These are phyloP conservation scores for Candida multigemmis DNA, from an alignment of 805 yeast species.

Conservation along the genomic window DNA sequence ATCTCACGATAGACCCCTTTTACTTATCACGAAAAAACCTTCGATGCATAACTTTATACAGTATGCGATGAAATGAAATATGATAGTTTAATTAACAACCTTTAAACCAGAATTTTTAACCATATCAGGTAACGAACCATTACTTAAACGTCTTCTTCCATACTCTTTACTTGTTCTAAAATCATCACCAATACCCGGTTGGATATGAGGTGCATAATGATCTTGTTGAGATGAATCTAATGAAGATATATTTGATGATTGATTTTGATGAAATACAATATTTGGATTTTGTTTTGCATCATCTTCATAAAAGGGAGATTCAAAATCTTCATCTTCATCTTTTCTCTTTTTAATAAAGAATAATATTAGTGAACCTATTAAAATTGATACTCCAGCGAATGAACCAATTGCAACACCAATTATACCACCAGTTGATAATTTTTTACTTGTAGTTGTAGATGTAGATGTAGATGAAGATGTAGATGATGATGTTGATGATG, in stretches of 20 bases:
- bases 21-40: no score
- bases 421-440: conserved; percentile 29
- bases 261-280: no score
- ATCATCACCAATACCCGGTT: no score
- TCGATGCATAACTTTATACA: no score
- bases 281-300: conserved; percentile 1
- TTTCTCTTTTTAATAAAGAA: conserved; percentile 34
- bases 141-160: conserved; percentile 43
- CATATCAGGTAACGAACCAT: conserved; percentile 48
- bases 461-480: conserved; percentile 7
- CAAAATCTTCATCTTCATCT: conserved; percentile 23
- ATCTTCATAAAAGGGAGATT: conserved; percentile 9
- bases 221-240: no score
- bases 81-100: conserved; percentile 43
- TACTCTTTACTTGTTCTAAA: conserved; percentile 18
- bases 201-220: no score
- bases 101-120: conserved; percentile 38
- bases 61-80: no score
- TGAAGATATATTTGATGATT: no score
- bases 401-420: conserved; percentile 37
- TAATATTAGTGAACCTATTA: conserved; percentile 27
- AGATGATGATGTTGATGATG: conserved; percentile 5
- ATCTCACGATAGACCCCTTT: no score
- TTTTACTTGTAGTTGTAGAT: conserved; percentile 5
- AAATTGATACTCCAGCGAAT: conserved; percentile 23